Base-by-base conservation (phyloP, 1,139 yeast genomes). In the Cylindricascospora bacillispora region DNA sequence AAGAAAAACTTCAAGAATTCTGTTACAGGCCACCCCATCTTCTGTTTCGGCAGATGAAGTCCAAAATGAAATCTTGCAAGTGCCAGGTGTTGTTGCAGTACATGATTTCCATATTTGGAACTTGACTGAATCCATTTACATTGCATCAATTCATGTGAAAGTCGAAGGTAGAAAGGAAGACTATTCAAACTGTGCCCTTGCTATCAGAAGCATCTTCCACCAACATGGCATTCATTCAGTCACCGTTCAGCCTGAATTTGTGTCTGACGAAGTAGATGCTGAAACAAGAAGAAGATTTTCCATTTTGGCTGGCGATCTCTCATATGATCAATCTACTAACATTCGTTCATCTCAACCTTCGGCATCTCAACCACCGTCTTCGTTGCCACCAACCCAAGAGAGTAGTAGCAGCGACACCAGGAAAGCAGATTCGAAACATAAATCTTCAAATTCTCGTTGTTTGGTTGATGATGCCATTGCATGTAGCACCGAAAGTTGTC, bases 81-180 rank as follows among this genome's bases (percentile, higher is more conserved):
- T 86, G 16, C 69, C 73, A 1, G 81, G 86, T 15, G 92, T 89
- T 30, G 66, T 72, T 38, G 81, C 92, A 4, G 74, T 89, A 24
- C 98, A 89, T 54, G 98, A 89, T 53, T 75, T 89, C 64, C 98
- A 89, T 54, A 79, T 89, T 36, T 89, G 98, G 98, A 89, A 85
- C 53, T 66, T 89, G 43, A 82, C 86, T 35, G 98, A 89, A 58
- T 81, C 78, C 40, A 69, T 82, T 33, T 67, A 75, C 44, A 82
- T 89, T 49, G 95, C 95, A 1, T 79, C 95, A 1, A 65, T 89
- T 40, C 98, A 89, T 52, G 77, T 86, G 26, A 81, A 85, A 44
- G 65, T 85, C 28, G 65, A 68, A 33, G 66, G 70, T 11, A 61
- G 66, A 4, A 78, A 80, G n/a, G 70, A 67, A 32, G 67, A 69